Evolutionary conservation across 2,329 filamentous ascomycete genomes (phyloP).

Genomic region (Pseudogymnoascus sp.): DNA sequence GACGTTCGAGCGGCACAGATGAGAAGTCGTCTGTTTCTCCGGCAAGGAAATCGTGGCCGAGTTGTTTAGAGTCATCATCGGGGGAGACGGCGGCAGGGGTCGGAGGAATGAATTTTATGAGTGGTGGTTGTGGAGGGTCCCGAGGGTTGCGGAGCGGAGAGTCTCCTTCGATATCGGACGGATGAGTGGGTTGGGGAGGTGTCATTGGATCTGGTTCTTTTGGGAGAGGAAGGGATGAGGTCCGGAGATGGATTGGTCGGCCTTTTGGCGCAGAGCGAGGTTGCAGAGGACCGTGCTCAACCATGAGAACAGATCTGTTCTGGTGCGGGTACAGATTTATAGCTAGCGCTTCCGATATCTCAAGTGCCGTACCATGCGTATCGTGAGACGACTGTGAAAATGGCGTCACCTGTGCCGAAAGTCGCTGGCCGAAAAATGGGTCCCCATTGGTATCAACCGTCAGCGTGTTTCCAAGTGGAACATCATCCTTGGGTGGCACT

Average conservation of each 20-base stretch:
- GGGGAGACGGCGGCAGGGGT: conserved; percentile 55
- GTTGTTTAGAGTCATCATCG: conserved; percentile 42
- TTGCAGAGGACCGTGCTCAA: conserved; percentile 28
- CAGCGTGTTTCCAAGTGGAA: conserved; percentile 23
- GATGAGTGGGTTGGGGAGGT: conserved; percentile 41
- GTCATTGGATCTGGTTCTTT: conserved; percentile 36
- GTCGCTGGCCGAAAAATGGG: conserved; percentile 43
- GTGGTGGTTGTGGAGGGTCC: conserved; percentile 41
- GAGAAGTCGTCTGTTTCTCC: conserved; percentile 26
- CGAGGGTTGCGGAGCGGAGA: conserved; percentile 57
- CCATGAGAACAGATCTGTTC: conserved; percentile 55
- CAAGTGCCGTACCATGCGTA: conserved; percentile 48
- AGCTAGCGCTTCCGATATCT: conserved; percentile 55
- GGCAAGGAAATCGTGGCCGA: conserved; percentile 47
- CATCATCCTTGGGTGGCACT: background rate
- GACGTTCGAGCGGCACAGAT: conserved; percentile 38
- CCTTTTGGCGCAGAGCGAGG: background rate
- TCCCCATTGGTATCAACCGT: conserved; percentile 47
- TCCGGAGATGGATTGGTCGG: background rate
- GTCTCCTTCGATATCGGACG: conserved; percentile 47
- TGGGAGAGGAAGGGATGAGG: background rate
- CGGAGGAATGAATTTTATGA: conserved; percentile 54
- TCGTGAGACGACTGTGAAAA: conserved; percentile 56
- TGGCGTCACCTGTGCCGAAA: conserved; percentile 51
- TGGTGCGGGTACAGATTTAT: conserved; percentile 57